Base-by-base conservation (phyloP, 805 yeast species). In the Saturnispora serradocipensis region DNA sequence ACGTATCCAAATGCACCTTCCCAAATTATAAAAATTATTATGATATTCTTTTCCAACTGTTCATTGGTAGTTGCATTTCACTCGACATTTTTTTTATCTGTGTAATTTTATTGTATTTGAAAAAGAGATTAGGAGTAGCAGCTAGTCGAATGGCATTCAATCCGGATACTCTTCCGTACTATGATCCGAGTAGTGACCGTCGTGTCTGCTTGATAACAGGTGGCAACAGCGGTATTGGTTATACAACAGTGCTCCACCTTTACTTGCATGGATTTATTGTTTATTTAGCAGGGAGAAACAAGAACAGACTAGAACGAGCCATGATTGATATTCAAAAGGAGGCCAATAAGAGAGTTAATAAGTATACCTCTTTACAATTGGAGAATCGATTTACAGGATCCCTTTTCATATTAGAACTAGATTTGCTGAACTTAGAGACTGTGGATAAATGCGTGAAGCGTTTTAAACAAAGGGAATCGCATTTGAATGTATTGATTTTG, bases 141-240 rank as follows among this genome's bases (percentile, higher is more conserved):
- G 42, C 24, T 16, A 18, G 24, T 18, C 22, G 24, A 40, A 49
- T 49, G 51, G 13, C 51, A n/a, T 49, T 49, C 43, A 54, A 75
- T 56, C 81, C 84, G 6, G 74, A 74, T 45, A 55, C 67, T 1
- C 66, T 82, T 28, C 90, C 93, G 0, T 86, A 81, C 64, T 67
- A 71, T 57, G 71, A 85, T 57, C 89, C 89, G 0, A 54, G 58
- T 1, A 55, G 55, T 3, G 78, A 76, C 27, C 72, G 86, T 43
- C 74, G 80, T 52, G 81, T 85, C 4, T 89, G 87, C 2, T 68
- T 88, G 6, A 80, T 88, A 30, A 83, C 93, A 0, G 95, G 95
- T 2, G 95, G 93, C 5, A 85, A 82, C 59, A 76, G 84, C 51
- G 96, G 95, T 0, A 77, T 86, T 18, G 96, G 96, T 10, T 87